These are phyloP conservation scores for Mucor irregularis DNA, from an alignment of 371 early-diverging fungal genomes.

Conservation along the genomic window DNA sequence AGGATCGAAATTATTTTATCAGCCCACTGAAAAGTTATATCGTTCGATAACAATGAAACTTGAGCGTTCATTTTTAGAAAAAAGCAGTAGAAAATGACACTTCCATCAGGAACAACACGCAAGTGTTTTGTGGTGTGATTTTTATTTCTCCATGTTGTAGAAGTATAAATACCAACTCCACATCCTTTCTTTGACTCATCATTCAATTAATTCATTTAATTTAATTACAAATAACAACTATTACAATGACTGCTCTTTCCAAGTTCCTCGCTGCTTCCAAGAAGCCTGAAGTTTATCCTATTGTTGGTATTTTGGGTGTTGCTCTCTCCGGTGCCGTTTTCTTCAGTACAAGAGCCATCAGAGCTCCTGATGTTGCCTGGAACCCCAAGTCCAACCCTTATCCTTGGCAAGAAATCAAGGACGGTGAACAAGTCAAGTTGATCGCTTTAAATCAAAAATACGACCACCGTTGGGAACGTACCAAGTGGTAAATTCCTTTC, in stretches of 20 bases:
- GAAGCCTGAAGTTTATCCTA: slow-evolving; percentile 44
- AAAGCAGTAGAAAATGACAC: too few species aligned
- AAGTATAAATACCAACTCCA: not conserved
- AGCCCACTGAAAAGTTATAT: too few species aligned
- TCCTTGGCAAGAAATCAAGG: slow-evolving; percentile 32
- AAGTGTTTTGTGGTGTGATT: slow-evolving; percentile 8
- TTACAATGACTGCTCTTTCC: slow-evolving; percentile 13
- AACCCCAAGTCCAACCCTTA: slow-evolving; percentile 25
- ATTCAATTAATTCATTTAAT: not conserved
- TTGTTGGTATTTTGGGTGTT: slow-evolving; percentile 36
- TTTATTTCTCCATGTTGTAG: not conserved
- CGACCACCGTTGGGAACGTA: slow-evolving; percentile 38
- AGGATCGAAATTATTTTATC: too few species aligned
- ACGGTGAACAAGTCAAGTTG: slow-evolving; percentile 45
- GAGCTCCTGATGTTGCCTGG: slow-evolving; percentile 48
- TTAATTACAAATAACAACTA: not conserved
- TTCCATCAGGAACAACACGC: too few species aligned
- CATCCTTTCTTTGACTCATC: not conserved
- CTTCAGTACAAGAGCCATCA: slow-evolving; percentile 27
- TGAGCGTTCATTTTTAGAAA: too few species aligned
- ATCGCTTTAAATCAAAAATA: slow-evolving; percentile 39
- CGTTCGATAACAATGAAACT: too few species aligned
- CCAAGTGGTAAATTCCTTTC: slow-evolving; percentile 24
- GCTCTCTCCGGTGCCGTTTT: slow-evolving; percentile 40
- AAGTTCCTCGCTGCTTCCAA: slow-evolving; percentile 36